Conservation (phyloP, 345 rosid species). For the Ceriops zippeliana region DNA sequence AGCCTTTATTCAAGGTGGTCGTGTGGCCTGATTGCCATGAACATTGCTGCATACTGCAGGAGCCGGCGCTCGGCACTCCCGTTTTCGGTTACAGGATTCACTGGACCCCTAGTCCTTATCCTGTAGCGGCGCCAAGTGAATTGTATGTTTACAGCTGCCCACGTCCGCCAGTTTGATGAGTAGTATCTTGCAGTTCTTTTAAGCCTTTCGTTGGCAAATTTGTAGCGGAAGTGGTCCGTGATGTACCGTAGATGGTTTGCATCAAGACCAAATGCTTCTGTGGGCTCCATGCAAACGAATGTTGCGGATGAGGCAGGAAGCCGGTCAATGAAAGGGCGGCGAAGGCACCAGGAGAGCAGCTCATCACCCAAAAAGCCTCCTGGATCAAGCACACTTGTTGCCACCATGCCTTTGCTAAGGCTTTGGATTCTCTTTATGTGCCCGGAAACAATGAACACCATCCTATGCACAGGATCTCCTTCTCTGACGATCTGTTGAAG, state of each 20-base stretch:
- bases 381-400: constrained; percentile 61
- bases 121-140: constrained; percentile 67
- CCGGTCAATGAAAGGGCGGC: constrained; percentile 79
- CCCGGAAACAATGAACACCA: constrained; percentile 68
- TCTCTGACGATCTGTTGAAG: constrained; percentile 71
- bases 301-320: constrained; percentile 90
- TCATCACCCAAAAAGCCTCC: constrained; percentile 91
- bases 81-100: constrained; percentile 38
- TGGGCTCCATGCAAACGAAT: constrained; percentile 52
- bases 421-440: constrained; percentile 53
- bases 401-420: constrained; percentile 70
- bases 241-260: constrained; percentile 64
- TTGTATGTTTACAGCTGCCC: constrained; percentile 91
- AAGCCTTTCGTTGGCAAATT: constrained; percentile 64
- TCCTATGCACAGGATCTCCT: constrained; percentile 86
- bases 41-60: constrained; percentile 70
- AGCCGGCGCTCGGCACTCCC: constrained; percentile 48
- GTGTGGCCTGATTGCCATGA: constrained; percentile 78
- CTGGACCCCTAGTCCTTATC: constrained; percentile 51
- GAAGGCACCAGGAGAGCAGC: constrained; percentile 89
- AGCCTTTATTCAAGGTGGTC: constrained; percentile 65
- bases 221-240: constrained; percentile 83
- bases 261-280: constrained; percentile 65
- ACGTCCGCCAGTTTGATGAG: constrained; percentile 88
- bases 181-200: constrained; percentile 80